These are phyloP conservation scores for Nymphaea colorata DNA, from an alignment of 164 flowering plant species.

Conservation along the genomic window DNA sequence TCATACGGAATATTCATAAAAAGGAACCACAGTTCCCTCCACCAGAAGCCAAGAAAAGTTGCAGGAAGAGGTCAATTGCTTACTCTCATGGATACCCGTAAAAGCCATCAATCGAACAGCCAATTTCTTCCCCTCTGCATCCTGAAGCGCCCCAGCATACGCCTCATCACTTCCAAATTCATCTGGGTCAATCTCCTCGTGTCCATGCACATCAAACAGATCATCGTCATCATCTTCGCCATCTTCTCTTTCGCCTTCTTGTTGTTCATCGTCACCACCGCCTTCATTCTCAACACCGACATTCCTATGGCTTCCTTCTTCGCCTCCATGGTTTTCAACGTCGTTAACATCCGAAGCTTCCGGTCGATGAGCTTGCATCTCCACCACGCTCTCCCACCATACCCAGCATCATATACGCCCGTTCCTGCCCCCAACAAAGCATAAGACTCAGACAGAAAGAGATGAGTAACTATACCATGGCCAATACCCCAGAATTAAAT, in stretches of 20 bases:
- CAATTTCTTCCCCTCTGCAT: slow-evolving; percentile 24
- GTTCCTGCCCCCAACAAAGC: slow-evolving; percentile 31
- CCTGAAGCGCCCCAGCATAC: slow-evolving; percentile 61
- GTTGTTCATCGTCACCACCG: too few species aligned
- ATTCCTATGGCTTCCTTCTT: too few species aligned
- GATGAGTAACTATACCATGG: too few species aligned
- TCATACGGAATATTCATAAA: too few species aligned
- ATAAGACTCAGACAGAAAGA: too few species aligned
- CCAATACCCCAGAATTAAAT: too few species aligned
- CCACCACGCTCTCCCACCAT: slow-evolving; percentile 53
- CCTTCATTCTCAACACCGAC: too few species aligned
- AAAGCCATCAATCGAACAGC: slow-evolving; percentile 22
- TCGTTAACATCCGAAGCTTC: slow-evolving; percentile 31
- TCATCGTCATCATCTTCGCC: slow-evolving; percentile 7
- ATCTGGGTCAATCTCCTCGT: slow-evolving; percentile 37
- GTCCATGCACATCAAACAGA: slow-evolving; percentile 13
- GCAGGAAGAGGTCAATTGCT: slow-evolving; percentile 2
- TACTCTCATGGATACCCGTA: slow-evolving; percentile 20
- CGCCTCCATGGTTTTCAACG: too few species aligned
- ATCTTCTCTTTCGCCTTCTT: slow-evolving; percentile 4
- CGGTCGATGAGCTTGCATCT: slow-evolving; percentile 58
- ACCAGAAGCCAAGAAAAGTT: too few species aligned
- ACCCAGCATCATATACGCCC: slow-evolving; percentile 81
- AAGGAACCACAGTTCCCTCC: too few species aligned
- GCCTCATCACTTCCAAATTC: slow-evolving; percentile 65